Conservation (phyloP, 306 rosid species). For the Trifolium repens region DNA sequence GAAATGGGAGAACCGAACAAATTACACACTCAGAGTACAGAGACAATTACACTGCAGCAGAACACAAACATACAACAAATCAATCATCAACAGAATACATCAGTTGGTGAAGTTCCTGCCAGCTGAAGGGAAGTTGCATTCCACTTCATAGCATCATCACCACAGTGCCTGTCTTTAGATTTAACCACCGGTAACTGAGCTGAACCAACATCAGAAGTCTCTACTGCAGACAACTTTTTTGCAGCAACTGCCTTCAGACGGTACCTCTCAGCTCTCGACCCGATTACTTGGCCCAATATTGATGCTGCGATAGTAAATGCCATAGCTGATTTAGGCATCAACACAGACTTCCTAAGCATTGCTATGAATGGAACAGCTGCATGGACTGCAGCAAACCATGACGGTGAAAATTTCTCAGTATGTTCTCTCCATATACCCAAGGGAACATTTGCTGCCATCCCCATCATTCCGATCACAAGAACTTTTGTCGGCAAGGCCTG, state of each 20-base stretch:
- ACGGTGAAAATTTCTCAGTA: slow-evolving; percentile 87
- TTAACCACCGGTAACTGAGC: slow-evolving; percentile 51
- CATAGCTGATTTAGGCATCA: slow-evolving; percentile 98
- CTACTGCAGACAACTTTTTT: slow-evolving; percentile 46
- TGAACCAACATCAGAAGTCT: slow-evolving; percentile 46
- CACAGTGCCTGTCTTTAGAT: slow-evolving; percentile 59
- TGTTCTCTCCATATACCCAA: slow-evolving; percentile 98
- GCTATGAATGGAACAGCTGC: slow-evolving; percentile 99
- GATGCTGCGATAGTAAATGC: slow-evolving; percentile 98
- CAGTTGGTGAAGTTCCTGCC: slow-evolving; percentile 63
- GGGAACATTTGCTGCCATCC: slow-evolving; percentile 97
- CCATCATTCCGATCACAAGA: slow-evolving; percentile 84
- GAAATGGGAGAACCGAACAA: slow-evolving; percentile 22
- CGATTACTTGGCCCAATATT: slow-evolving; percentile 86
- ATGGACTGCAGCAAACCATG: slow-evolving; percentile 95
- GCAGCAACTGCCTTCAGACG: slow-evolving; percentile 66
- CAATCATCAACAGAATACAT: slow-evolving; percentile 61
- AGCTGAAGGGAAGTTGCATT: slow-evolving; percentile 66
- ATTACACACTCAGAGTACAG: slow-evolving; percentile 39
- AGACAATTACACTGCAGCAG: slow-evolving; percentile 41
- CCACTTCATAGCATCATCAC: slow-evolving; percentile 63
- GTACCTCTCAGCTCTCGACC: slow-evolving; percentile 89
- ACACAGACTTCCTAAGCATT: slow-evolving; percentile 84
- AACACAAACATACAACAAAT: slow-evolving; percentile 41
- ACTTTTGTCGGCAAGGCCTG: slow-evolving; percentile 90